Percentiles rank a stretch among this genome's conserved stretches.
Conservation (phyloP, 345 rosid genomes). For the Bruguiera sexangula region DNA sequence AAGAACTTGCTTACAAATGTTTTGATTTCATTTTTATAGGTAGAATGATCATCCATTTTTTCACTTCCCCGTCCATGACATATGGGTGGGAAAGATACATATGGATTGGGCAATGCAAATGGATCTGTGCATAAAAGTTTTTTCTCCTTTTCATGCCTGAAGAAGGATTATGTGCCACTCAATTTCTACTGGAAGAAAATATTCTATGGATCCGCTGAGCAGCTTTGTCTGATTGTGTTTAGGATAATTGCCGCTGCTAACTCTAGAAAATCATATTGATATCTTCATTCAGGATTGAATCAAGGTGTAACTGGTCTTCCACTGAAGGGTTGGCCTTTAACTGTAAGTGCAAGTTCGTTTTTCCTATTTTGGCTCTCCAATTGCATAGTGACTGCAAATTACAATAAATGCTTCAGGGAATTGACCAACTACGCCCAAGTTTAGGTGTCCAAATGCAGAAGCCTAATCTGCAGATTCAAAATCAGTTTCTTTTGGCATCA, state of each 20-base stretch:
- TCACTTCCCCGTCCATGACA: background rate
- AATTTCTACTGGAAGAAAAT: background rate
- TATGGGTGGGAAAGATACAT: background rate
- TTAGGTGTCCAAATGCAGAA: slow-evolving; percentile 53
- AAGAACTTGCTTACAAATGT: slow-evolving; percentile 6
- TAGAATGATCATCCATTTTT: background rate
- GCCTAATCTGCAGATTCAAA: slow-evolving; percentile 43
- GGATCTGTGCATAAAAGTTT: background rate
- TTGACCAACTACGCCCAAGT: slow-evolving; percentile 49
- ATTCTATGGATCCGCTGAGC: background rate
- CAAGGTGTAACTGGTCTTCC: slow-evolving; percentile 58
- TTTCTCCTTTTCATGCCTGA: background rate
- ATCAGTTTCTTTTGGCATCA: slow-evolving; percentile 50
- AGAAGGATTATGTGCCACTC: background rate
- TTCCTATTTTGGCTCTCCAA: background rate
- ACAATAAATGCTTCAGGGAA: slow-evolving; percentile 36
- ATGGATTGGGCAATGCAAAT: background rate
- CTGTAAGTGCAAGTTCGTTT: slow-evolving; percentile 38
- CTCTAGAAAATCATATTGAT: background rate
- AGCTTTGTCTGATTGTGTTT: background rate
- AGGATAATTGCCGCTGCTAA: background rate
- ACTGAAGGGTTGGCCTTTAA: slow-evolving; percentile 66
- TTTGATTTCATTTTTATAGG: background rate
- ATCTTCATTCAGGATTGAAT: slow-evolving; percentile 37
- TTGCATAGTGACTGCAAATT: slow-evolving; percentile 1